Percentiles rank a stretch among this genome's conserved stretches.
These are phyloP conservation scores for Aspergillus neotritici DNA, from an alignment of 2,329 filamentous ascomycete species.

Conservation along the genomic window DNA sequence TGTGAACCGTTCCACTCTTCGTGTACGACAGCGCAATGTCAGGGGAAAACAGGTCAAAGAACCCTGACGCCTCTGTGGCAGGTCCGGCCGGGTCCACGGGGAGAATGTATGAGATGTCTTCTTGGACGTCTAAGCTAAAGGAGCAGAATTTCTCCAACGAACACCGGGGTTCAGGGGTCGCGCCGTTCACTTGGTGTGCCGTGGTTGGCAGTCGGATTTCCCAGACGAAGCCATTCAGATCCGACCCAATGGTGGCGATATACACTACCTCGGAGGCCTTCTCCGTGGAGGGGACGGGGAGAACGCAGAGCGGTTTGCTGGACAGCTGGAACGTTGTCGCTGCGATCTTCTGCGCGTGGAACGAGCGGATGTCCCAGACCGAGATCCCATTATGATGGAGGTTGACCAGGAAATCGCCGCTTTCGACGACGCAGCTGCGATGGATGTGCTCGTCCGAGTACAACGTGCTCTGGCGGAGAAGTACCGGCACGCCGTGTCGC, in stretches of 20 bases:
- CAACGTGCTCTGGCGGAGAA: conserved; percentile 64
- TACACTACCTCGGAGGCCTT: conserved; percentile 55
- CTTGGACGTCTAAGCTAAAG: conserved; percentile 59
- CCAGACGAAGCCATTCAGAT: conserved; percentile 76
- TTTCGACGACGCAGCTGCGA: conserved; percentile 69
- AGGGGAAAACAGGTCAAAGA: conserved; percentile 77
- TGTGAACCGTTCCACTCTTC: conserved; percentile 65
- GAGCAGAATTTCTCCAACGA: conserved; percentile 62
- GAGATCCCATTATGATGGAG: conserved; percentile 65
- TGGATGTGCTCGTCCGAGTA: conserved; percentile 66
- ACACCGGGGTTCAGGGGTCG: conserved; percentile 30
- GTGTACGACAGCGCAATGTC: conserved; percentile 86
- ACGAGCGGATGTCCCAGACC: conserved; percentile 70
- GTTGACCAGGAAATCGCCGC: conserved; percentile 76
- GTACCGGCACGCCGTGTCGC: conserved; percentile 46
- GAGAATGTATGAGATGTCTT: conserved; percentile 56
- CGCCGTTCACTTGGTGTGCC: conserved; percentile 22
- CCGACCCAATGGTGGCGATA: conserved; percentile 75
- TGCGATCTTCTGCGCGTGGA: conserved; percentile 55
- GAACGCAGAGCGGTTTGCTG: conserved; percentile 72
- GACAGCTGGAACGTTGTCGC: conserved; percentile 53
- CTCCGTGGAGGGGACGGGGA: conserved; percentile 61
- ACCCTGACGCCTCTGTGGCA: conserved; percentile 64
- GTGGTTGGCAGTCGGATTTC: conserved; percentile 58
- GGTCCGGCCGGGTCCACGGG: conserved; percentile 84